phyloP scores from a whole-genome alignment of 2,329 filamentous ascomycete species.

The Hymenoscyphus albidus region DNA sequence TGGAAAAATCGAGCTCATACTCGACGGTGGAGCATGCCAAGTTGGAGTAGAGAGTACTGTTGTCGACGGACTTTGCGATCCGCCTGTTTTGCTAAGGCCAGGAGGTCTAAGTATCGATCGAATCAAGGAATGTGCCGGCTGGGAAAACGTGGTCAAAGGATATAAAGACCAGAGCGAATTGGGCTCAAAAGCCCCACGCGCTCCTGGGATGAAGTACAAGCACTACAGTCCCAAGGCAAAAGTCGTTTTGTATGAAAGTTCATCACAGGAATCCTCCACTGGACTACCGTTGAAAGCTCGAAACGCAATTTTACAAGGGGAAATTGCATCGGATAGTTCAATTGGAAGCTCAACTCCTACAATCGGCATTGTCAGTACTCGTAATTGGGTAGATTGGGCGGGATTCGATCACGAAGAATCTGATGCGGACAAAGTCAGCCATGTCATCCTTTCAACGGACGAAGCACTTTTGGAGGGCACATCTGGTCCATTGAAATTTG shows the following conservation, averaged over 20 bases:
- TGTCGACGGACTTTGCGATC: constrained; percentile 79
- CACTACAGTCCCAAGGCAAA: constrained; percentile 91
- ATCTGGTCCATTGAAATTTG: constrained; percentile 18
- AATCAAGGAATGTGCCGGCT: constrained; percentile 69
- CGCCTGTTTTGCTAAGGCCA: constrained; percentile 78
- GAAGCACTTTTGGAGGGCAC: constrained; percentile 5
- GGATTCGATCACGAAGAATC: constrained; percentile 18
- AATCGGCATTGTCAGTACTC: constrained; percentile 41
- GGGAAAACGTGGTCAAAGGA: constrained; percentile 72
- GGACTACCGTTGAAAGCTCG: constrained; percentile 13
- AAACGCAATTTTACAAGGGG: not conserved
- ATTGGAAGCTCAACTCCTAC: not conserved
- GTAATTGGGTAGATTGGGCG: constrained; percentile 35
- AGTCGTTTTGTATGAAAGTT: constrained; percentile 75
- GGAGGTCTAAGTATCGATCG: constrained; percentile 84
- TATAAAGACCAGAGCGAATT: constrained; percentile 74
- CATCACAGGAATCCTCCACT: constrained; percentile 27
- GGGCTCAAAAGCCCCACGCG: constrained; percentile 65
- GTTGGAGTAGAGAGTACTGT: constrained; percentile 97
- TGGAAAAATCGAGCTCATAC: constrained; percentile 77
- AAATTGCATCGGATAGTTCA: not conserved
- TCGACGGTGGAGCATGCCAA: constrained; percentile 81
- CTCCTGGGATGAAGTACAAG: constrained; percentile 98
- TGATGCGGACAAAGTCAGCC: not conserved
- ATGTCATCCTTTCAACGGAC: not conserved